Percentiles rank a stretch among this genome's conserved stretches.
phyloP scores from a whole-genome alignment of 2,329 filamentous ascomycete genomes.

The Paecilomyces variotii region DNA sequence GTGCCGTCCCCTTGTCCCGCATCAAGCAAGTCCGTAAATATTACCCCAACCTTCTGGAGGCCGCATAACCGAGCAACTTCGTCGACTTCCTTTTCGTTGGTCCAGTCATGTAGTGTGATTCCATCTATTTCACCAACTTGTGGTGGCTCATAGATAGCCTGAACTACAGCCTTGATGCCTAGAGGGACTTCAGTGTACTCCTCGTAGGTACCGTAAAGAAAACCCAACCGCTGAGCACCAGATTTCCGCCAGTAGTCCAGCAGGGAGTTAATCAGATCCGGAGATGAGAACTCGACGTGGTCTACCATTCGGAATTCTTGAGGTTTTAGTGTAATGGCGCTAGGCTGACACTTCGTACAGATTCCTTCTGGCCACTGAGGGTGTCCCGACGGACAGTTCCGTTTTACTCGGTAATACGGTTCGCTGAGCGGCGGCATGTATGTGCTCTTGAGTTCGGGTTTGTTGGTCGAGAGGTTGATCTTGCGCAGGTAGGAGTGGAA shows the following conservation, averaged over 20 bases:
- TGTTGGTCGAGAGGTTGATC: slow-evolving; percentile 93
- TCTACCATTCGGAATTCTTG: slow-evolving; percentile 96
- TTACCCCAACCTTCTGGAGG: slow-evolving; percentile 79
- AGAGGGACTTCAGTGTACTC: slow-evolving; percentile 90
- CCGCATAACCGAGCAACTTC: slow-evolving; percentile 75
- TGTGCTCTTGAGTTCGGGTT: slow-evolving; percentile 83
- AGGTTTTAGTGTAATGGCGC: slow-evolving; percentile 88
- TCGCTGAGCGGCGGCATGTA: slow-evolving; percentile 94
- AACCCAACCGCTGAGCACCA: slow-evolving; percentile 76
- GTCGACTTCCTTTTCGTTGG: slow-evolving; percentile 73
- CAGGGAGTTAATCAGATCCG: slow-evolving; percentile 77
- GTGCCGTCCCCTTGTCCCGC: slow-evolving; percentile 72
- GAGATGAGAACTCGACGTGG: slow-evolving; percentile 89
- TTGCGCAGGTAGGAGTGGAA: slow-evolving; percentile 94
- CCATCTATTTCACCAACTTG: slow-evolving; percentile 86
- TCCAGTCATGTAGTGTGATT: slow-evolving; percentile 75
- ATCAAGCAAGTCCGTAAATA: slow-evolving; percentile 88
- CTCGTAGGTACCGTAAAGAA: slow-evolving; percentile 81
- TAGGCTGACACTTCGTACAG: slow-evolving; percentile 96
- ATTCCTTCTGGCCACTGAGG: slow-evolving; percentile 92
- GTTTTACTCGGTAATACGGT: slow-evolving; percentile 82
- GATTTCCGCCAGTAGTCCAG: slow-evolving; percentile 87
- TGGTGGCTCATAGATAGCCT: slow-evolving; percentile 94
- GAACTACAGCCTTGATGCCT: slow-evolving; percentile 89
- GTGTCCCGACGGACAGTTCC: slow-evolving; percentile 86